phyloP scores from a whole-genome alignment of 2,329 filamentous ascomycete species.

The Colletotrichum sp. region DNA sequence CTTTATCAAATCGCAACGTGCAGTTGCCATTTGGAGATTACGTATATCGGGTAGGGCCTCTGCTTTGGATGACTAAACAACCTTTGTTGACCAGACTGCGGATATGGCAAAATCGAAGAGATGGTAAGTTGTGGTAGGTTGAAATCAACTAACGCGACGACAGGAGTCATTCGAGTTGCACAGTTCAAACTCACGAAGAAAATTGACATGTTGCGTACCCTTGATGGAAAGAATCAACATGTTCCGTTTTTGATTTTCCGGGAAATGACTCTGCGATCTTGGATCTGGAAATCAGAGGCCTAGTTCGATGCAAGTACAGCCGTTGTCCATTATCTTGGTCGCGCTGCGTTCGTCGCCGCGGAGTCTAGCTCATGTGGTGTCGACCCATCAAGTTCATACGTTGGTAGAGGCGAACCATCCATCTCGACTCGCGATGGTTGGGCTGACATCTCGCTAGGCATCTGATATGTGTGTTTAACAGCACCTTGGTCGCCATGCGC shows the following conservation, averaged over 20 bases:
- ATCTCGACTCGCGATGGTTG: not conserved
- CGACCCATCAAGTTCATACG: not conserved
- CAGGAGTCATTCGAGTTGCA: not conserved
- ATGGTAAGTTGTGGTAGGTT: no score
- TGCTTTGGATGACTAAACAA: no score
- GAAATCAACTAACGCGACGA: not conserved
- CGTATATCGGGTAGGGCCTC: no score
- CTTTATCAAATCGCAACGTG: not conserved
- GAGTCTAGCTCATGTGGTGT: not conserved
- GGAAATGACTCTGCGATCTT: not conserved
- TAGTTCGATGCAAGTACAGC: accelerated
- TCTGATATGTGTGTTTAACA: not conserved
- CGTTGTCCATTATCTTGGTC: not conserved
- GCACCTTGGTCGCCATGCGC: not conserved
- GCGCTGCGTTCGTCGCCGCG: not conserved
- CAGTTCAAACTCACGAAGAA: not conserved
- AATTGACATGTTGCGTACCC: not conserved
- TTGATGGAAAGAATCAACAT: not conserved
- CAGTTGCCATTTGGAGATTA: no score
- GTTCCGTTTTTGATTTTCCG: not conserved
- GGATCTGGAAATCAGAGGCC: not conserved
- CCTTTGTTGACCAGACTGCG: no score
- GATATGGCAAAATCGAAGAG: accelerated
- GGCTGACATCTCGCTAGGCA: not conserved
- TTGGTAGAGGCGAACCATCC: not conserved